Conservation (phyloP, 495 filamentous ascomycete genomes). For the Neurospora sp. region DNA sequence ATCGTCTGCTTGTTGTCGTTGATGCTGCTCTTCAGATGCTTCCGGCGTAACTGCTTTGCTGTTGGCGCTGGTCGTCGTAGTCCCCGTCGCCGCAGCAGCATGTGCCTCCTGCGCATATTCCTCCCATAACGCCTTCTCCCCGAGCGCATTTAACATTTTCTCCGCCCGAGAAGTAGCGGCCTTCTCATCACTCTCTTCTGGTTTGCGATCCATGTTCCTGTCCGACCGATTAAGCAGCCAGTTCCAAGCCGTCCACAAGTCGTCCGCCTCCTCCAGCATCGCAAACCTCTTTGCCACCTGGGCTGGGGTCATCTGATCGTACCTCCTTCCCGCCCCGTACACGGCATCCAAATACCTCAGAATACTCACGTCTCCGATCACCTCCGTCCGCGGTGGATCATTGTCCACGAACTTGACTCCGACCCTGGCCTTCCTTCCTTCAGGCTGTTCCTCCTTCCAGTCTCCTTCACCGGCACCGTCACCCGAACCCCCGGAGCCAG, state of each 20-base stretch:
- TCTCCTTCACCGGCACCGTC: not conserved
- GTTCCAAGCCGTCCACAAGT: conserved; percentile 29
- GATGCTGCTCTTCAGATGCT: not conserved
- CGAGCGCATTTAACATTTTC: not conserved
- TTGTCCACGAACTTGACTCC: conserved; percentile 46
- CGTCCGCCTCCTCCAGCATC: conserved; percentile 29
- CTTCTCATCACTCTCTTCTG: not conserved
- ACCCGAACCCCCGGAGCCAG: not conserved
- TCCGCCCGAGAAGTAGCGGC: not conserved
- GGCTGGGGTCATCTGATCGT: conserved; percentile 19
- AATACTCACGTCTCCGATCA: conserved; percentile 39
- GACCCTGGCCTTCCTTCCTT: conserved; percentile 1
- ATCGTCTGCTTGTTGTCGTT: not conserved
- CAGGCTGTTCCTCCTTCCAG: not conserved
- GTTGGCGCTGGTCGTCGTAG: conserved; percentile 18
- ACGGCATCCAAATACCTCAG: conserved; percentile 46
- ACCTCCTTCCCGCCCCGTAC: conserved; percentile 24
- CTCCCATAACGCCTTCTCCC: conserved; percentile 16
- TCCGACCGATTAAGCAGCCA: conserved; percentile 3
- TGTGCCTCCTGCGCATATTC: conserved; percentile 20
- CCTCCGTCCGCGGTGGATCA: conserved; percentile 33
- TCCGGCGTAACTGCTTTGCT: not conserved
- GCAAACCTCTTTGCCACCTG: conserved; percentile 27
- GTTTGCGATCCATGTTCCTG: not conserved
- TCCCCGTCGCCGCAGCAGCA: conserved; percentile 36